These are phyloP conservation scores for Furcasterigmium sp. DNA, from an alignment of 2,329 filamentous ascomycete species.

Conservation along the genomic window DNA sequence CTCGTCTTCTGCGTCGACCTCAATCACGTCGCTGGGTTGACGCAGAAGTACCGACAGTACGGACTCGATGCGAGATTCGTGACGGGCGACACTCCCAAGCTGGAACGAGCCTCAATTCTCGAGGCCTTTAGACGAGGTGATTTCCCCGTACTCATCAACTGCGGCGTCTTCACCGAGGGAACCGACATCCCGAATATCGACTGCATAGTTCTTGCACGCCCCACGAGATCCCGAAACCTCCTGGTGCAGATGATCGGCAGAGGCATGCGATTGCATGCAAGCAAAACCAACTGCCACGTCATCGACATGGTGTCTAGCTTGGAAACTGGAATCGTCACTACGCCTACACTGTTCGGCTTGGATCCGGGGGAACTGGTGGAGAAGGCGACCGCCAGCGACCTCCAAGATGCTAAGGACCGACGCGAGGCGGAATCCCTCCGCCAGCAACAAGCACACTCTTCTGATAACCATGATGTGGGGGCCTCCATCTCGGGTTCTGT, in stretches of 20 bases:
- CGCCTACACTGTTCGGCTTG: conserved; percentile 87
- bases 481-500: conserved; percentile 37
- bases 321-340: conserved; percentile 79
- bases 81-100: conserved; percentile 71
- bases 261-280: conserved; percentile 76
- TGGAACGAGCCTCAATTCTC: conserved; percentile 64
- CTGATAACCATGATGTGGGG: background rate
- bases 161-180: conserved; percentile 93
- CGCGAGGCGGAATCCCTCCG: conserved; percentile 30
- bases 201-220: conserved; percentile 81
- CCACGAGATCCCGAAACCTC: conserved; percentile 87
- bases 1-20: conserved; percentile 93
- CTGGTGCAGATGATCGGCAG: conserved; percentile 97
- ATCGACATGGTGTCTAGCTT: conserved; percentile 93
- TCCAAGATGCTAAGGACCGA: conserved; percentile 38
- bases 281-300: conserved; percentile 85
- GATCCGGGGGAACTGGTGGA: conserved; percentile 75
- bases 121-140: conserved; percentile 70
- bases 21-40: conserved; percentile 71
- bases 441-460: conserved; percentile 13
- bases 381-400: conserved; percentile 52
- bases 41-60: conserved; percentile 66
- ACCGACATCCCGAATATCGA: conserved; percentile 98
- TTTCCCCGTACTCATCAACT: conserved; percentile 88
- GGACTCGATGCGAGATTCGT: conserved; percentile 82